Evolutionary conservation across 2,329 filamentous ascomycete species (phyloP).

Genomic region (Aspergillus aculeatus): DNA sequence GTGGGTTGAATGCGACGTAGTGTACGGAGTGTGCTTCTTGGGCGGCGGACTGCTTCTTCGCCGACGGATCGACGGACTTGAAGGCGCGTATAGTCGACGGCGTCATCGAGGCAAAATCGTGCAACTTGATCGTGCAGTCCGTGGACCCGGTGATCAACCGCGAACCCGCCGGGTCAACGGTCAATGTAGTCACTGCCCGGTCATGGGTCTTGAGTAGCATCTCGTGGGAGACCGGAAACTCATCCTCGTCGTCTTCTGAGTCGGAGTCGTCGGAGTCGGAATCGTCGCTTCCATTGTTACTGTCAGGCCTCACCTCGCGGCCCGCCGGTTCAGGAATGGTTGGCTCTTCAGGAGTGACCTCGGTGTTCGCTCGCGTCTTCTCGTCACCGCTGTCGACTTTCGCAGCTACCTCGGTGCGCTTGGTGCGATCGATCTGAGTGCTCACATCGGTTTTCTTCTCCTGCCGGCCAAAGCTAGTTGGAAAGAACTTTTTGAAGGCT

Average conservation of each 20-base stretch:
- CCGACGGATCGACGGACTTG: slow-evolving; percentile 83
- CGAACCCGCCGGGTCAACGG: slow-evolving; percentile 80
- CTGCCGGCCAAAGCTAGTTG: slow-evolving; percentile 81
- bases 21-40: slow-evolving; percentile 87
- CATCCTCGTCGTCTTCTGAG: slow-evolving; percentile 73
- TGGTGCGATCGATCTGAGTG: slow-evolving; percentile 77
- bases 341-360: slow-evolving; percentile 22
- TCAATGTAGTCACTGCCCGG: slow-evolving; percentile 76
- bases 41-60: slow-evolving; percentile 66
- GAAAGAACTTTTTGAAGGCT: slow-evolving; percentile 62
- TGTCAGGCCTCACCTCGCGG: slow-evolving; percentile 10
- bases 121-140: slow-evolving; percentile 87
- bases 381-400: slow-evolving; percentile 28
- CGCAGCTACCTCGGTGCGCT: slow-evolving; percentile 54
- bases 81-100: slow-evolving; percentile 92
- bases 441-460: slow-evolving; percentile 70
- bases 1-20: slow-evolving; percentile 80
- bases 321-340: slow-evolving; percentile 24
- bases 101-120: slow-evolving; percentile 95
- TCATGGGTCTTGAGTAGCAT: slow-evolving; percentile 91
- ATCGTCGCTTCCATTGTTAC: slow-evolving; percentile 48
- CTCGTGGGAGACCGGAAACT: slow-evolving; percentile 90
- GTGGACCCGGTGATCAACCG: slow-evolving; percentile 86
- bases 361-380: slow-evolving; percentile 24
- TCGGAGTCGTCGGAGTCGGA: slow-evolving; percentile 50